Evolutionary conservation across 2,329 filamentous ascomycete genomes (phyloP).

Genomic region (Bipolaris bicolor): DNA sequence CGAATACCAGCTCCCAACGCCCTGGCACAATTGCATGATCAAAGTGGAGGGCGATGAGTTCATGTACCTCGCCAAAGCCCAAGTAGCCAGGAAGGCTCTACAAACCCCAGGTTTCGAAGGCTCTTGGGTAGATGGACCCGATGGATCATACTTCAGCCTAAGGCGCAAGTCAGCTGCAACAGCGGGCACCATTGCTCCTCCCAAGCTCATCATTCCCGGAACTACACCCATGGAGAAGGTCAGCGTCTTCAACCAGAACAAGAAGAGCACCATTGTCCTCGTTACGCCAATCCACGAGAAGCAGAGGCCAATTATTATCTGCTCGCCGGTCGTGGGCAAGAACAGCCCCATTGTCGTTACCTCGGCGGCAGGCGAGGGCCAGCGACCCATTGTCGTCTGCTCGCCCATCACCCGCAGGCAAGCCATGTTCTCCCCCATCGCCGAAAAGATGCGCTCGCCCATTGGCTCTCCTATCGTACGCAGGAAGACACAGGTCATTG

Average conservation of each 20-base stretch:
- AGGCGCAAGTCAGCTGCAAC: conserved; percentile 22
- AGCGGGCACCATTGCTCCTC: conserved; percentile 1
- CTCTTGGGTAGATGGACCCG: conserved; percentile 34
- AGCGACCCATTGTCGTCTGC: conserved; percentile 31
- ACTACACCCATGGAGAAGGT: conserved; percentile 22
- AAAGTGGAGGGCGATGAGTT: conserved; percentile 40
- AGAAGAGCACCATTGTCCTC: conserved; percentile 30
- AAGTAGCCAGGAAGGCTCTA: conserved; percentile 35
- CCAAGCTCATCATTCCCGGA: conserved; percentile 24
- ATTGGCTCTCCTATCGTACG: conserved; percentile 30
- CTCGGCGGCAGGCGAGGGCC: conserved; percentile 20
- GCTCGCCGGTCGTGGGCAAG: conserved; percentile 32
- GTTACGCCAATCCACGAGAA: conserved; percentile 30
- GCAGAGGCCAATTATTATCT: conserved; percentile 33
- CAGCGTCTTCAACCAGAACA: conserved; percentile 30
- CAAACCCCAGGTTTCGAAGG: conserved; percentile 29
- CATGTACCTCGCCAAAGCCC: conserved; percentile 35
- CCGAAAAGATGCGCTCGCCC: conserved; percentile 30
- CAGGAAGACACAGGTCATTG: conserved; percentile 28
- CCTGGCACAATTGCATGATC: conserved; percentile 54
- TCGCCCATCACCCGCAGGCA: conserved; percentile 25
- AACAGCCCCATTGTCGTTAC: conserved; percentile 30
- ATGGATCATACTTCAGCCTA: conserved; percentile 36
- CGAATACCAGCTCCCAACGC: conserved; percentile 50
- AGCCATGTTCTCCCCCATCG: conserved; percentile 25